These are phyloP conservation scores for Naumovozyma baii DNA, from an alignment of 805 yeast genomes.

Conservation along the genomic window DNA sequence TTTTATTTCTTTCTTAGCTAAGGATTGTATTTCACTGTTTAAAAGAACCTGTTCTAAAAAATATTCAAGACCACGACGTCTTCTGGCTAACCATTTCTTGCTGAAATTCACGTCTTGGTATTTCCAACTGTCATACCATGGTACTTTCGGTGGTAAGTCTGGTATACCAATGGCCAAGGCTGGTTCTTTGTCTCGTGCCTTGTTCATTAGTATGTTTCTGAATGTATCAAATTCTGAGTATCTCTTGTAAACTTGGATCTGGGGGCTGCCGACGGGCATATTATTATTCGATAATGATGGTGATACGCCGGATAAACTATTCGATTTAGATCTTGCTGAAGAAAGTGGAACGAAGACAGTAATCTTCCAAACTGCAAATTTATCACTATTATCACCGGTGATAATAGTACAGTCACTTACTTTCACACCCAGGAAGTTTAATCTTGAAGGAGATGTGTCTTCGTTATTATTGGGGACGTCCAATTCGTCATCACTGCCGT, in stretches of 20 bases:
- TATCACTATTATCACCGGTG: slow-evolving; percentile 18
- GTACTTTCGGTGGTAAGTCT: slow-evolving; percentile 41
- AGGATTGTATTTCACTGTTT: slow-evolving; percentile 35
- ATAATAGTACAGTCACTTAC: slow-evolving; percentile 24
- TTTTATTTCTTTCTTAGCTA: slow-evolving; percentile 33
- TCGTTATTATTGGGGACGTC: background rate
- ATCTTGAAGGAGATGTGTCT: background rate
- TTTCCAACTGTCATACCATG: slow-evolving; percentile 30
- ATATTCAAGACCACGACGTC: slow-evolving; percentile 51
- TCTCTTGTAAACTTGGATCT: slow-evolving; percentile 43
- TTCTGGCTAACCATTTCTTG: slow-evolving; percentile 40
- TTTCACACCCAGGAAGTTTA: background rate
- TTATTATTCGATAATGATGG: background rate
- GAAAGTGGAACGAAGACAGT: slow-evolving; percentile 17
- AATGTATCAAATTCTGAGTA: slow-evolving; percentile 55
- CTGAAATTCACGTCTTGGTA: slow-evolving; percentile 30
- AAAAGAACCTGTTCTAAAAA: slow-evolving; percentile 46
- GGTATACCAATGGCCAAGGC: slow-evolving; percentile 34
- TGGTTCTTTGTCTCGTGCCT: slow-evolving; percentile 22
- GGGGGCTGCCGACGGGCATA: slow-evolving; percentile 6
- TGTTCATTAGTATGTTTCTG: slow-evolving; percentile 30
- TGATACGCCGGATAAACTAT: too few species aligned
- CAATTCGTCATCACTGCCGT: slow-evolving; percentile 2
- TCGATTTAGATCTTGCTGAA: too few species aligned
- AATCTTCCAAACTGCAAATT: slow-evolving; percentile 26